phyloP scores from a whole-genome alignment of 1,284 basidiomycete genomes.

The Pyrrhoderma noxium region DNA sequence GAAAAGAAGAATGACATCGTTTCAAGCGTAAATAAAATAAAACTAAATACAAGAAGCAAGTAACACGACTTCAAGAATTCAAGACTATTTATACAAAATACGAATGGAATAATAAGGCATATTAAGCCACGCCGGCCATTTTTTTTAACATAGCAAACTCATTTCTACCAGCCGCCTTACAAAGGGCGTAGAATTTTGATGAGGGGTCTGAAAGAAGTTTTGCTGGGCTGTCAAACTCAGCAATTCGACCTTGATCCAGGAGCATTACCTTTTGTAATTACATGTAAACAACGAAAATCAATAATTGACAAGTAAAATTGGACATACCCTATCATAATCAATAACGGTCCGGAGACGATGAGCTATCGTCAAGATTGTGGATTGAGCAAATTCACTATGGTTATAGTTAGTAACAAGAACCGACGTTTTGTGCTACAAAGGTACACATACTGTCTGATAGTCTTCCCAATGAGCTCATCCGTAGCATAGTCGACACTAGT shows the following conservation, averaged over 20 bases:
- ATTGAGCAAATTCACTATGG: constrained; percentile 45
- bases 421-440: no score
- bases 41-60: no score
- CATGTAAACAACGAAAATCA: background rate
- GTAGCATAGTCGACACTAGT: constrained; percentile 70
- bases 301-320: background rate
- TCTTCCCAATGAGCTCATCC: constrained; percentile 66
- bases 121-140: constrained; percentile 41
- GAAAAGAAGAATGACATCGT: no score
- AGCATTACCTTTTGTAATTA: constrained; percentile 62
- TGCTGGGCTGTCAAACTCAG: constrained; percentile 76
- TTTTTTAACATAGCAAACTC: constrained; percentile 72
- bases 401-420: background rate
- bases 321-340: constrained; percentile 47
- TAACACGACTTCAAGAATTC: no score
- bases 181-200: constrained; percentile 71
- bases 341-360: constrained; percentile 62
- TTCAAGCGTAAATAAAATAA: no score
- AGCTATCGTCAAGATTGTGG: constrained; percentile 54
- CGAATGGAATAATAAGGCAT: no score
- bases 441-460: constrained; percentile 61
- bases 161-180: constrained; percentile 74
- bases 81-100: no score
- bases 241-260: constrained; percentile 79
- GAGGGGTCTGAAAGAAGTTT: constrained; percentile 56